Conservation (phyloP, 2,329 filamentous ascomycete species). For the Neocucurbitaria cava region DNA sequence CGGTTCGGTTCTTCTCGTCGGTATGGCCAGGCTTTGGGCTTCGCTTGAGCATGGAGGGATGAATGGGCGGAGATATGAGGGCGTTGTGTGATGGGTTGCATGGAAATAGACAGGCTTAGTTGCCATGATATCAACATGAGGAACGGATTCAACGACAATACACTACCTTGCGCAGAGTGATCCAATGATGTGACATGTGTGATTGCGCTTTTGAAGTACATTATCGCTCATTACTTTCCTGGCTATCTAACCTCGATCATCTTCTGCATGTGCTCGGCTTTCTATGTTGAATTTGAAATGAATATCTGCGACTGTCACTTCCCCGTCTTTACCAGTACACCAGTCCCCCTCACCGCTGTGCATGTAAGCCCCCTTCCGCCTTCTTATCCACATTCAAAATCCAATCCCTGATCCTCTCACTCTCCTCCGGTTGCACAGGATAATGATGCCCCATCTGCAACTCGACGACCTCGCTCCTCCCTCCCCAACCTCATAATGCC, state of each 20-base stretch:
- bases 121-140: slow-evolving; percentile 3
- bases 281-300: too few relatives aligned
- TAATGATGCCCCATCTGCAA: slow-evolving; percentile 49
- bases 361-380: slow-evolving; percentile 1
- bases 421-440: slow-evolving; percentile 41
- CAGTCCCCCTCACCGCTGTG: background rate
- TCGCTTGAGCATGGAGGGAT: slow-evolving; percentile 16
- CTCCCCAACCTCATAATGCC: slow-evolving; percentile 30
- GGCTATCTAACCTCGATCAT: background rate
- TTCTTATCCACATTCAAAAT: slow-evolving; percentile 16
- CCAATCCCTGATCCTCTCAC: slow-evolving; percentile 37
- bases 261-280: background rate
- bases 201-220: background rate
- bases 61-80: slow-evolving; percentile 4
- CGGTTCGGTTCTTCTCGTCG: slow-evolving; percentile 17
- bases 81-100: slow-evolving; percentile 17
- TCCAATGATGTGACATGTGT: background rate
- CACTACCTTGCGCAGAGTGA: background rate
- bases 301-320: background rate
- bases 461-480: slow-evolving; percentile 30
- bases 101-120: slow-evolving; percentile 18
- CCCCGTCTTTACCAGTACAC: background rate
- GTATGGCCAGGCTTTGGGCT: slow-evolving; percentile 6
- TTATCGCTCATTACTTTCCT: background rate
- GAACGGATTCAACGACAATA: background rate